Evolutionary conservation across 768 basidiomycete genomes (phyloP).

Genomic region (Boletus reticuloceps): DNA sequence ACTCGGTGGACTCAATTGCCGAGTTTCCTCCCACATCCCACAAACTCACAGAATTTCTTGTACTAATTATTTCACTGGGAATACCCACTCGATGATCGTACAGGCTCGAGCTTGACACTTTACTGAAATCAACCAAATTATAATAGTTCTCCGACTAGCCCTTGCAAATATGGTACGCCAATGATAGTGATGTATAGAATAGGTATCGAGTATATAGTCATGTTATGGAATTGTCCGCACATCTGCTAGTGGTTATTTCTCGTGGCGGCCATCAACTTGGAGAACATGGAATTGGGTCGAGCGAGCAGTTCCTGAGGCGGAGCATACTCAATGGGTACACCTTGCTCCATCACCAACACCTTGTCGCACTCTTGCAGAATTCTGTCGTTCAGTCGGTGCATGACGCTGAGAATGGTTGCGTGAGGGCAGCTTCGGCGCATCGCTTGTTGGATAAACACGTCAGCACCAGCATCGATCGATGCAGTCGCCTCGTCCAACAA

Average conservation of each 20-base stretch:
- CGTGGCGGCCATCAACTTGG: conserved; percentile 26
- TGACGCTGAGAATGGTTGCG: conserved; percentile 30
- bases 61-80: no score
- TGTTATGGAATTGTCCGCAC: not conserved
- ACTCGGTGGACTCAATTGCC: not conserved
- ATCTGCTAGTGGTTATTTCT: conserved; percentile 10
- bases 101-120: no score
- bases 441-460: conserved; percentile 60
- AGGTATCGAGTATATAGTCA: no score
- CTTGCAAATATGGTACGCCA: not conserved
- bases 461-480: conserved; percentile 80
- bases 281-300: conserved; percentile 26
- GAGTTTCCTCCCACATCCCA: no score
- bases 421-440: conserved; percentile 30
- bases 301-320: conserved; percentile 22
- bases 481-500: conserved; percentile 41
- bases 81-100: no score
- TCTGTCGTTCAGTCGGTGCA: conserved; percentile 30
- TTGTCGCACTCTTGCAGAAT: conserved; percentile 31
- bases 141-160: not conserved
- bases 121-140: not conserved
- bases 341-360: conserved; percentile 39
- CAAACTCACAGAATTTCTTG: no score
- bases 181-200: not conserved
- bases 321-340: conserved; percentile 27